Percentiles rank a stretch among this genome's conserved stretches.
Evolutionary conservation across 2,329 filamentous ascomycete species (phyloP).

Genomic region (Macrophomina pseudophaseolina): DNA sequence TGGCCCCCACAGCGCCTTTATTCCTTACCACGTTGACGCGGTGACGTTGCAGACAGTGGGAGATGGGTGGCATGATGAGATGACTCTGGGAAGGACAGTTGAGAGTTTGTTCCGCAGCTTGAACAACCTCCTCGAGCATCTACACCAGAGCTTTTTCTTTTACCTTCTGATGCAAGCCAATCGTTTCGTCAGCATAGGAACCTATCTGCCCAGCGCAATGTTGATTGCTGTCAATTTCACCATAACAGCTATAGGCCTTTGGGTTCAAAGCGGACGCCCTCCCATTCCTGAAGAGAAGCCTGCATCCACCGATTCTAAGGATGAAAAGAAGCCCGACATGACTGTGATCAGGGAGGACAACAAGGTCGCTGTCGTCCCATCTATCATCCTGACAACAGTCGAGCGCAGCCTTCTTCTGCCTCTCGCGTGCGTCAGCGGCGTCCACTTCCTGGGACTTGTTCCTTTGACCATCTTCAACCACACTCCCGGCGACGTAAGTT

Average conservation of each 20-base stretch:
- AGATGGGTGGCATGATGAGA: conserved; percentile 95
- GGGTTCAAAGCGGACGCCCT: conserved; percentile 77
- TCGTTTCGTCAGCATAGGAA: conserved; percentile 96
- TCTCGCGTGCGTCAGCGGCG: conserved; percentile 70
- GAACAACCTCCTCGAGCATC: conserved; percentile 94
- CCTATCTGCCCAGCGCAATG: conserved; percentile 98
- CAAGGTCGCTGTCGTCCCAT: conserved; percentile 46
- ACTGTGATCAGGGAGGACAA: conserved; percentile 44
- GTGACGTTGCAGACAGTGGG: conserved; percentile 91
- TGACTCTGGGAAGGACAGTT: conserved; percentile 86
- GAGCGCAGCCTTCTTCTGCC: conserved; percentile 76
- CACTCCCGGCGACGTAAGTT: conserved; percentile 66
- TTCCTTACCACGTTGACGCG: conserved; percentile 96
- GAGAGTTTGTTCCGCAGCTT: conserved; percentile 91
- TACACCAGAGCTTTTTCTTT: conserved; percentile 99
- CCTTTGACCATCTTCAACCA: conserved; percentile 90
- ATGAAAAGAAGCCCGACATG: conserved; percentile 40
- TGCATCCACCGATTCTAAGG: conserved; percentile 42
- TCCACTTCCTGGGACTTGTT: conserved; percentile 77
- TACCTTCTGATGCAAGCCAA: conserved; percentile 91
- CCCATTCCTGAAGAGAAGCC: conserved; percentile 32
- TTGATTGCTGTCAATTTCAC: conserved; percentile 91
- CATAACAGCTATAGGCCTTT: conserved; percentile 92
- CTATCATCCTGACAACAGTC: conserved; percentile 44
- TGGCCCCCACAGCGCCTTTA: conserved; percentile 92